These are phyloP conservation scores for Alectoria sarmentosa DNA, from an alignment of 495 filamentous ascomycete genomes.

Conservation along the genomic window DNA sequence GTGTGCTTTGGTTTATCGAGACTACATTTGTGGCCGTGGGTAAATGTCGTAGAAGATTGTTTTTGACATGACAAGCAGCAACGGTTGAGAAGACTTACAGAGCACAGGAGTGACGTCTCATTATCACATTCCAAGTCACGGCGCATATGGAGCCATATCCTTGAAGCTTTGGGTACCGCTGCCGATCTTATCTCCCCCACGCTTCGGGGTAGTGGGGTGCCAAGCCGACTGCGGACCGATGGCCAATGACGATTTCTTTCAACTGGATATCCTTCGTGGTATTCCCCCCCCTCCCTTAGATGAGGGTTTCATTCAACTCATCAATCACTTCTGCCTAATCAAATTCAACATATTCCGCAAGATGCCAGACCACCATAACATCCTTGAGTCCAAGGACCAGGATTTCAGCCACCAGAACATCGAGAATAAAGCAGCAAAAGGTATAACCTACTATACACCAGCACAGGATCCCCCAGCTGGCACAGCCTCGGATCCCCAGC, in stretches of 20 bases:
- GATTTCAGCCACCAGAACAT: slow-evolving; percentile 27
- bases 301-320: too few species aligned
- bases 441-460: slow-evolving; percentile 64
- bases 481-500: slow-evolving; percentile 55
- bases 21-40: background rate
- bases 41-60: background rate
- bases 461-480: slow-evolving; percentile 57
- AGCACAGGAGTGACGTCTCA: too few species aligned
- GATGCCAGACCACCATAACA: slow-evolving; percentile 25
- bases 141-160: background rate
- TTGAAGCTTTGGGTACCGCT: too few species aligned
- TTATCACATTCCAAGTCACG: too few species aligned
- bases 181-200: too few species aligned
- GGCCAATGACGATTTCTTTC: background rate
- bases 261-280: too few species aligned
- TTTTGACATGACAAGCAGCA: background rate
- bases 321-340: background rate
- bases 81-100: background rate
- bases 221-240: too few species aligned
- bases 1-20: background rate
- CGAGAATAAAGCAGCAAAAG: slow-evolving; percentile 37
- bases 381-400: slow-evolving; percentile 24
- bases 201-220: too few species aligned
- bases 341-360: background rate
- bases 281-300: too few species aligned